Conservation (phyloP, 345 rosid genomes). For the Hibiscus trionum region DNA sequence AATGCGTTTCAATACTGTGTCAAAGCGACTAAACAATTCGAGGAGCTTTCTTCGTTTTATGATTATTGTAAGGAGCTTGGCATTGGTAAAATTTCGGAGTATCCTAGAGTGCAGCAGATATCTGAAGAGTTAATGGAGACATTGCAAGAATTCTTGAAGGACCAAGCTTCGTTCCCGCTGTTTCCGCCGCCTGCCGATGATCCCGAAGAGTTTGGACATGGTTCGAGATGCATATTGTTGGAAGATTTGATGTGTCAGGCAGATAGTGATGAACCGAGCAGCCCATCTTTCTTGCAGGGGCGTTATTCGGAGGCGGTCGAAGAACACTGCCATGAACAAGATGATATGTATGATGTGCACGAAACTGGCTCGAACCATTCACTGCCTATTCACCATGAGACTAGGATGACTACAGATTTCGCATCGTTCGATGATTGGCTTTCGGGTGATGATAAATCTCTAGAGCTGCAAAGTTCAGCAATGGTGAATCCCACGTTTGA, state of each 20-base stretch:
- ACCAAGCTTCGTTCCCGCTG: slow-evolving; percentile 52
- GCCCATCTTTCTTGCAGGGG: background rate
- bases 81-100: slow-evolving; percentile 49
- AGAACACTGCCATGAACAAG: background rate
- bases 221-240: background rate
- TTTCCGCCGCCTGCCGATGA: background rate
- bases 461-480: background rate
- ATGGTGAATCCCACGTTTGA: background rate
- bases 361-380: slow-evolving; percentile 15
- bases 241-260: background rate
- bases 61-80: slow-evolving; percentile 1
- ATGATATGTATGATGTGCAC: background rate
- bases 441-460: background rate
- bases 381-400: slow-evolving; percentile 14
- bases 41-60: slow-evolving; percentile 6
- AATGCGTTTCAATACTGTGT: slow-evolving; percentile 1
- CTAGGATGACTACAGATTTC: slow-evolving; percentile 17
- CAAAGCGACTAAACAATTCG: background rate
- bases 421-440: slow-evolving; percentile 36
- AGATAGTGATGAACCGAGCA: background rate
- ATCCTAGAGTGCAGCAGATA: slow-evolving; percentile 64
- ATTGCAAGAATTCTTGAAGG: slow-evolving; percentile 70
- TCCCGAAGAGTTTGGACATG: background rate
- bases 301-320: background rate
- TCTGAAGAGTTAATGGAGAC: slow-evolving; percentile 69